These are phyloP conservation scores for Lecanicillium sp. DNA, from an alignment of 2,329 filamentous ascomycete genomes.

Conservation along the genomic window DNA sequence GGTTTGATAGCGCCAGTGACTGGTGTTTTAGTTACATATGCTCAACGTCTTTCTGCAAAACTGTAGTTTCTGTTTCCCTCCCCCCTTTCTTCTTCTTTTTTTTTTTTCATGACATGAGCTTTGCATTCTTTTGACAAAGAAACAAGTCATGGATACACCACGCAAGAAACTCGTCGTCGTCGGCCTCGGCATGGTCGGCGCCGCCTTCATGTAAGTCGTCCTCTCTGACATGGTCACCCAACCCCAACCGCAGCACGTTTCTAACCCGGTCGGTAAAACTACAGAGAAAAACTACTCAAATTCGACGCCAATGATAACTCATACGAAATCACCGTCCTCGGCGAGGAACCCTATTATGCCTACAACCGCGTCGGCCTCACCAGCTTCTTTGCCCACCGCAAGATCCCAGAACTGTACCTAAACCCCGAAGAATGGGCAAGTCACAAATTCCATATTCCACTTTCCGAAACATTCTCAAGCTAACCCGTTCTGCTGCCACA, in stretches of 20 bases:
- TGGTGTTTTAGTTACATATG: too few relatives aligned
- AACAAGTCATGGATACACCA: slow-evolving; percentile 1
- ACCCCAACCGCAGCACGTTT: slow-evolving; percentile 10
- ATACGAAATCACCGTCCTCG: slow-evolving; percentile 78
- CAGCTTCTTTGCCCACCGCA: slow-evolving; percentile 79
- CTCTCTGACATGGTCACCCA: too few relatives aligned
- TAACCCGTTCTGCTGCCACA: slow-evolving; percentile 5
- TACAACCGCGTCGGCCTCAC: slow-evolving; percentile 89
- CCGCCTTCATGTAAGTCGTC: slow-evolving; percentile 69
- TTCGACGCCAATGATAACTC: slow-evolving; percentile 67
- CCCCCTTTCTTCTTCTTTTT: too few relatives aligned
- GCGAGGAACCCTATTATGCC: slow-evolving; percentile 79
- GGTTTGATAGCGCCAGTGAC: too few relatives aligned
- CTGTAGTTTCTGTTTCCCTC: too few relatives aligned
- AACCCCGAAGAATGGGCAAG: slow-evolving; percentile 75
- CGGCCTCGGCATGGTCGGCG: slow-evolving; percentile 85
- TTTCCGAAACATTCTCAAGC: neutral
- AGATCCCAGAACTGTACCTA: slow-evolving; percentile 80
- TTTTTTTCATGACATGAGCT: neutral
- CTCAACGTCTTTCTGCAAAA: too few relatives aligned
- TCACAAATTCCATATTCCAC: neutral
- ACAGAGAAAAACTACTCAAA: slow-evolving; percentile 81
- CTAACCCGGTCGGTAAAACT: neutral
- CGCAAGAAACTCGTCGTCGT: slow-evolving; percentile 70
- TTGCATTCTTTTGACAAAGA: neutral